Conservation (phyloP, 176 grass and related monocot genomes). For the Carex parvula region DNA sequence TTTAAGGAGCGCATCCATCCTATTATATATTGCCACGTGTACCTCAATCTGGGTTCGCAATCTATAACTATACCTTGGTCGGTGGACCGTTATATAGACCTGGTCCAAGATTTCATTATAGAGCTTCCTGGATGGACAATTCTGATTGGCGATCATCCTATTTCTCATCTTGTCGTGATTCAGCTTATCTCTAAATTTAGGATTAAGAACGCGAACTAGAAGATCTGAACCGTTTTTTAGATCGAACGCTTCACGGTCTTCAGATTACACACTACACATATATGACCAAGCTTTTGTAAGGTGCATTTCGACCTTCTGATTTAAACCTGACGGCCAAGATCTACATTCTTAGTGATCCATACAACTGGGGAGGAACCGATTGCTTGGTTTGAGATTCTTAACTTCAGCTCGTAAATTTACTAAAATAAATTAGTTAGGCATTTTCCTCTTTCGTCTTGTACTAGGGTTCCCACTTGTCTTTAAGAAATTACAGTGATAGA, state of each 20-base stretch:
- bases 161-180: neutral
- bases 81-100: neutral
- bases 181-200: neutral
- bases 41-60: neutral
- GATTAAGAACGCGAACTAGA: neutral
- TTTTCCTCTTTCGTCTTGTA: neutral
- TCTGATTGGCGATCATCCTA: neutral
- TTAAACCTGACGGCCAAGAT: neutral
- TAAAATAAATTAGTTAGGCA: neutral
- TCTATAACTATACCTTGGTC: neutral
- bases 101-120: neutral
- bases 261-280: neutral
- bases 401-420: neutral
- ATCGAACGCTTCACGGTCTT: neutral
- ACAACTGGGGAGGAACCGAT: neutral
- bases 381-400: neutral
- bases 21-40: conserved; percentile 12
- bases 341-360: neutral
- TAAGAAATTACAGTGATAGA: neutral
- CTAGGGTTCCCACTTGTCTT: conserved; percentile 1
- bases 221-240: neutral
- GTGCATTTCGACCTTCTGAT: neutral
- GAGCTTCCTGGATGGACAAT: neutral
- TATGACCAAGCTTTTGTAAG: neutral
- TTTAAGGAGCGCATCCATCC: neutral